Evolutionary conservation across 176 grass and related monocot species (phyloP).

Genomic region (Oryza brachyantha): DNA sequence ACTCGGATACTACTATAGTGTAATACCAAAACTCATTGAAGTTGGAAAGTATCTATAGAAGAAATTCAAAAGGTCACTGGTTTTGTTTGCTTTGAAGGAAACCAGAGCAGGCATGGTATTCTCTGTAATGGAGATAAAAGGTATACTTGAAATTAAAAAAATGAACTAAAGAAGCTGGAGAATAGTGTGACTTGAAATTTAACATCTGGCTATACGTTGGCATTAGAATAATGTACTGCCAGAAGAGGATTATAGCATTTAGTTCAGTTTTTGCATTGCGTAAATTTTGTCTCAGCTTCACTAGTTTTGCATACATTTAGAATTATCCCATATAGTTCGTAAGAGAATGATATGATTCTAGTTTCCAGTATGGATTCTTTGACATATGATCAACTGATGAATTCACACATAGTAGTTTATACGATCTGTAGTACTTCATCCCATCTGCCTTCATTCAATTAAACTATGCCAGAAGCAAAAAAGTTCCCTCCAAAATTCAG

Average conservation of each 20-base stretch:
- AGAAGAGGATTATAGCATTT: not conserved
- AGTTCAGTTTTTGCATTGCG: not conserved
- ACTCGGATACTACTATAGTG: too few species aligned
- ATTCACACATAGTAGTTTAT: not conserved
- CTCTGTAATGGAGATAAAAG: too few species aligned
- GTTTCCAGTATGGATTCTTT: not conserved
- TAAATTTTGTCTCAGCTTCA: not conserved
- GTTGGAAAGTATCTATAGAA: too few species aligned
- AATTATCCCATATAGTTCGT: conserved; percentile 3
- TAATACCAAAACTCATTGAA: too few species aligned
- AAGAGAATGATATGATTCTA: not conserved
- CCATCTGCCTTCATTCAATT: not conserved
- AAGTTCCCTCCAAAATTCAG: conserved; percentile 7
- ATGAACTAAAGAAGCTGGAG: too few species aligned
- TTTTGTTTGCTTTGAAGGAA: too few species aligned
- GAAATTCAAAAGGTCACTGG: too few species aligned
- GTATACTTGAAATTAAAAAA: too few species aligned
- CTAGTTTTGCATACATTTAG: not conserved
- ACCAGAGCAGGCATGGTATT: too few species aligned
- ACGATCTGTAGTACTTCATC: not conserved
- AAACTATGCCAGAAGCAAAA: conserved; percentile 17
- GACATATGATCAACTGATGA: not conserved
- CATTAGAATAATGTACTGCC: conserved; percentile 1
- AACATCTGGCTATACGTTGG: not conserved
- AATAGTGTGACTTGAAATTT: not conserved